phyloP scores from a whole-genome alignment of 805 yeast species.

The Lipomyces chichibuensis region DNA sequence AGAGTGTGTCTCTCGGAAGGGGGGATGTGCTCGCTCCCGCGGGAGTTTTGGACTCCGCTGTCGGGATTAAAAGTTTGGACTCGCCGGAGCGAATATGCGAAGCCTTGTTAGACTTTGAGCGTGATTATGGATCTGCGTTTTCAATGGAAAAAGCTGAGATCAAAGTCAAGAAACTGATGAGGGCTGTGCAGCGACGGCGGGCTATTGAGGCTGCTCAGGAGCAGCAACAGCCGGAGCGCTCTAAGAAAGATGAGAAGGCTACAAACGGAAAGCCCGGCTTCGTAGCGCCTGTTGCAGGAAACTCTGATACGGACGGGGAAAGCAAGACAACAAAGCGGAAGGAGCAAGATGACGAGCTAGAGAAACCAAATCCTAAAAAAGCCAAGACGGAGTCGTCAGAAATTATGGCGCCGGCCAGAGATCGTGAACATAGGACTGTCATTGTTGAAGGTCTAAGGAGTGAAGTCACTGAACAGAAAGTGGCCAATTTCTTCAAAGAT shows the following conservation, averaged over 20 bases:
- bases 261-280: not conserved
- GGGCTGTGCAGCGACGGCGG: constrained; percentile 27
- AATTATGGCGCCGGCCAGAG: constrained; percentile 41
- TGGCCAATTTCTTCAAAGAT: constrained; percentile 55
- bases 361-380: constrained; percentile 7
- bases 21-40: constrained; percentile 41
- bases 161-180: constrained; percentile 41
- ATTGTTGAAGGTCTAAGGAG: constrained; percentile 56
- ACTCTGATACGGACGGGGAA: not conserved
- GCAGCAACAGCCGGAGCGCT: constrained; percentile 19
- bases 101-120: constrained; percentile 50
- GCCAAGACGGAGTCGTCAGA: constrained; percentile 16
- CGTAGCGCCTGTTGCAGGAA: not conserved
- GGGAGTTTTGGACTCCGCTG: constrained; percentile 45
- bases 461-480: constrained; percentile 46
- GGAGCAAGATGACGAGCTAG: not conserved
- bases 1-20: constrained; percentile 33
- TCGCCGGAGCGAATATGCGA: constrained; percentile 56
- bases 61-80: constrained; percentile 46
- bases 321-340: constrained; percentile 8
- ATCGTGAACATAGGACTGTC: constrained; percentile 57
- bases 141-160: constrained; percentile 40
- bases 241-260: not conserved
- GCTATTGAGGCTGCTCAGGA: constrained; percentile 25
- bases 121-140: constrained; percentile 43